Conservation (phyloP, 805 yeast species). For the Tetrapisispora taiwanensis region DNA sequence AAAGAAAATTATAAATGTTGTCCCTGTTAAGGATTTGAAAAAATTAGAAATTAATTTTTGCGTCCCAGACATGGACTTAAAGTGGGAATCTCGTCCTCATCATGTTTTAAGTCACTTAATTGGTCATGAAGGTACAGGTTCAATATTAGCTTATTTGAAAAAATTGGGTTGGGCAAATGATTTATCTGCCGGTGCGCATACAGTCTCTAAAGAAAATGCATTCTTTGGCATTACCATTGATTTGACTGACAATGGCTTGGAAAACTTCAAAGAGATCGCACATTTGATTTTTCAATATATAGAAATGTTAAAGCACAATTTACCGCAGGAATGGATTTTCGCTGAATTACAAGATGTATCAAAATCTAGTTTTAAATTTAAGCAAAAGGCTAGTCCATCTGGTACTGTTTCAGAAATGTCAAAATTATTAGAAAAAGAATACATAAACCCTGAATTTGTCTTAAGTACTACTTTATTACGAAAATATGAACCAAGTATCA, state of each 20-base stretch:
- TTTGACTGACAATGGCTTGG: conserved; percentile 62
- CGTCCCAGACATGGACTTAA: conserved; percentile 64
- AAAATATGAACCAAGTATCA: conserved; percentile 46
- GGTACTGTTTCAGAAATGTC: conserved; percentile 65
- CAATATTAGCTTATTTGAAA: conserved; percentile 62
- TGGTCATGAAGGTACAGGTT: conserved; percentile 91
- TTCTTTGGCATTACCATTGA: conserved; percentile 63
- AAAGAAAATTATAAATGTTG: conserved; percentile 49
- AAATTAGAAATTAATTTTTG: conserved; percentile 57
- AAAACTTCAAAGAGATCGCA: conserved; percentile 51
- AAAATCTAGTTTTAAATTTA: conserved; percentile 62
- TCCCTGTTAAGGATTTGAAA: conserved; percentile 75
- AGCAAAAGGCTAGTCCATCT: conserved; percentile 65
- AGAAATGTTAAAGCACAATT: conserved; percentile 42
- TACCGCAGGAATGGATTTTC: conserved; percentile 72
- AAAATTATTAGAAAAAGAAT: conserved; percentile 44
- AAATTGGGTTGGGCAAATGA: conserved; percentile 68
- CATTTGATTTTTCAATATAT: conserved; percentile 63
- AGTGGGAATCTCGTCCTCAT: conserved; percentile 61
- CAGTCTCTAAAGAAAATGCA: conserved; percentile 57
- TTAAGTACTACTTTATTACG: conserved; percentile 49
- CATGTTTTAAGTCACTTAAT: conserved; percentile 68
- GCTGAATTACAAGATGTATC: conserved; percentile 66
- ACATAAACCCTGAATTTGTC: conserved; percentile 54
- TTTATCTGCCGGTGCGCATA: conserved; percentile 62